Evolutionary conservation across 257 asterid genomes (phyloP).

Genomic region (Plantago ovata): DNA sequence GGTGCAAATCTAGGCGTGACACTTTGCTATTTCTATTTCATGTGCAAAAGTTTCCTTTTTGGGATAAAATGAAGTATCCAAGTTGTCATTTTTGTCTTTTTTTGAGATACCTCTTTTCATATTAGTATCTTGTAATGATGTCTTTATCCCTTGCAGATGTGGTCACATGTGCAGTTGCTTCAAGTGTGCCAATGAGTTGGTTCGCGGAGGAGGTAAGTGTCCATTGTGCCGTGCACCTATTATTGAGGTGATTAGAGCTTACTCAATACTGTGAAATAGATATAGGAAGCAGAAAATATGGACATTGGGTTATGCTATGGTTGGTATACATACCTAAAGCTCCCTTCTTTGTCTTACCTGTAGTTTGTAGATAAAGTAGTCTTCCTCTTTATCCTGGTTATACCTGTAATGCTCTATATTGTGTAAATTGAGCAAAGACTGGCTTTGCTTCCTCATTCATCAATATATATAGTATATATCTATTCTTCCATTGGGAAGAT

Average conservation of each 20-base stretch:
- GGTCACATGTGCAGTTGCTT: slow-evolving; percentile 99
- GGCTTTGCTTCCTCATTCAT: slow-evolving; percentile 45
- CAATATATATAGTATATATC: slow-evolving; percentile 37
- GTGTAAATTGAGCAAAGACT: slow-evolving; percentile 36
- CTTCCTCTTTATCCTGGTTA: slow-evolving; percentile 35
- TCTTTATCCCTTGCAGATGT: slow-evolving; percentile 45
- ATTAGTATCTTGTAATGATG: background rate
- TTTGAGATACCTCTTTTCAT: background rate
- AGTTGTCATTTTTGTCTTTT: too few species aligned
- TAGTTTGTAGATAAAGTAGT: slow-evolving; percentile 22
- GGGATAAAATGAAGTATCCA: too few species aligned
- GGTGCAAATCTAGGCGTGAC: too few species aligned
- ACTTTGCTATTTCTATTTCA: too few species aligned
- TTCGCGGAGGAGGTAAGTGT: slow-evolving; percentile 82
- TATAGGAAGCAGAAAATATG: slow-evolving; percentile 16
- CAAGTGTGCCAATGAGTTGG: slow-evolving; percentile 81
- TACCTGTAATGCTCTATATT: slow-evolving; percentile 30
- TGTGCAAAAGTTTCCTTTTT: too few species aligned
- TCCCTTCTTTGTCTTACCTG: slow-evolving; percentile 12
- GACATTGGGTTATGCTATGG: slow-evolving; percentile 10
- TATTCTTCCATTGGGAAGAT: slow-evolving; percentile 26
- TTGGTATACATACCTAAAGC: slow-evolving; percentile 22
- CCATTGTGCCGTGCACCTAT: slow-evolving; percentile 94
- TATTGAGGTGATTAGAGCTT: slow-evolving; percentile 94
- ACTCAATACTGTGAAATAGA: slow-evolving; percentile 65